These are phyloP conservation scores for Coemansia sp. DNA, from an alignment of 192 early-diverging fungal species.

Conservation along the genomic window DNA sequence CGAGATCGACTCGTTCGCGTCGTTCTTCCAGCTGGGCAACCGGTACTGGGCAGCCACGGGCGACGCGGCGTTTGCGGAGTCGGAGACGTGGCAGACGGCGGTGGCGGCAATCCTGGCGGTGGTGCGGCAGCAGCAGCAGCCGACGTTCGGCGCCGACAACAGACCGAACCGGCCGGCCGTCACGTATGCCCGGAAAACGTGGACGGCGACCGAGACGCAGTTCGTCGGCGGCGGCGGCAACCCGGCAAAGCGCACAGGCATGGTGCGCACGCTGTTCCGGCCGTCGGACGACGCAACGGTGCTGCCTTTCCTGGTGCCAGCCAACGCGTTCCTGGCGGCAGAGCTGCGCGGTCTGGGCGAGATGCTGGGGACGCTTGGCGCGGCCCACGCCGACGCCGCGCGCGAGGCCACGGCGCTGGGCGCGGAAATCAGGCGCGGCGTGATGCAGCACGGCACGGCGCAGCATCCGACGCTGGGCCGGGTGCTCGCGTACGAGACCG, in stretches of 20 bases:
- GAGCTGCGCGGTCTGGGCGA: slow-evolving; percentile 55
- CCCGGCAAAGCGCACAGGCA: slow-evolving; percentile 44
- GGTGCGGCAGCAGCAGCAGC: slow-evolving; percentile 46
- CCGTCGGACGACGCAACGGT: slow-evolving; percentile 47
- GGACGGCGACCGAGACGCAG: slow-evolving; percentile 42
- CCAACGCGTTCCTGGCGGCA: slow-evolving; percentile 58
- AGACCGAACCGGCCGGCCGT: slow-evolving; percentile 18
- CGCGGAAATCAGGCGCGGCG: slow-evolving; percentile 54
- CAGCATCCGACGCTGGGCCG: slow-evolving; percentile 57
- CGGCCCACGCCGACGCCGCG: slow-evolving; percentile 30
- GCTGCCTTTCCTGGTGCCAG: slow-evolving; percentile 48
- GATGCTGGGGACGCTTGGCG: slow-evolving; percentile 42
- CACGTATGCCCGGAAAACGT: slow-evolving; percentile 16
- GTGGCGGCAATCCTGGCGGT: slow-evolving; percentile 46
- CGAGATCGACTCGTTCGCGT: slow-evolving; percentile 68
- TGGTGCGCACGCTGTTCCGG: slow-evolving; percentile 44
- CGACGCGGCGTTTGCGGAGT: slow-evolving; percentile 41
- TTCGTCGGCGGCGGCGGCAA: slow-evolving; percentile 45
- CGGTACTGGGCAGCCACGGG: slow-evolving; percentile 57
- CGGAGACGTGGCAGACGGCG: slow-evolving; percentile 53
- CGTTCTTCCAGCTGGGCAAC: slow-evolving; percentile 62
- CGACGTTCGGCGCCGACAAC: slow-evolving; percentile 19
- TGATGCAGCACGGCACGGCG: slow-evolving; percentile 54
- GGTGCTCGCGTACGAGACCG: slow-evolving; percentile 71
- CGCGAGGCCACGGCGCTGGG: slow-evolving; percentile 45